Percentiles rank a stretch among this genome's conserved stretches.
phyloP scores from a whole-genome alignment of 2,329 filamentous ascomycete genomes.

The Verticillium zaregamsianum region DNA sequence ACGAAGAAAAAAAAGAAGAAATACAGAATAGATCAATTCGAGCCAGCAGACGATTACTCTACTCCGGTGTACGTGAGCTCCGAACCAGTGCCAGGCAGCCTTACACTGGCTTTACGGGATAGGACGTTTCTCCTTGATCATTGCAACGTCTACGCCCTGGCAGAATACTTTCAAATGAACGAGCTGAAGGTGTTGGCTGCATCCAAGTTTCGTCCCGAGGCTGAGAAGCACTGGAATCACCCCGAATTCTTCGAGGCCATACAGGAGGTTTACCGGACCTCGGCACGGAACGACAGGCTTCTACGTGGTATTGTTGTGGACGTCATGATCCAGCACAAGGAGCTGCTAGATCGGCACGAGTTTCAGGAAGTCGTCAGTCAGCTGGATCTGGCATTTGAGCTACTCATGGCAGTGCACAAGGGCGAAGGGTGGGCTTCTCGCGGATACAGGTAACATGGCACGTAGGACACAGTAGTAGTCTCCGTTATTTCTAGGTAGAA shows the following conservation, averaged over 20 bases:
- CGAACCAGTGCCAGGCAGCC: neutral
- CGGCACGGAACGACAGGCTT: neutral
- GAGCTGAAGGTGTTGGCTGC: neutral
- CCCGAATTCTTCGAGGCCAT: conserved; percentile 2
- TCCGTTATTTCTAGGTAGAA: no score
- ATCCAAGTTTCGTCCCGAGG: neutral
- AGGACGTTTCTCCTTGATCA: neutral
- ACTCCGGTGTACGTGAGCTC: neutral
- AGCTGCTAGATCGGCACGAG: neutral
- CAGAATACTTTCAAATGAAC: neutral
- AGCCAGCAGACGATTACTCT: neutral
- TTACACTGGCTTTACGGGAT: neutral
- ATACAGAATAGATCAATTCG: neutral
- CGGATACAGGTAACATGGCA: no score
- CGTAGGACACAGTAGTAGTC: no score
- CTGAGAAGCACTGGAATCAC: neutral
- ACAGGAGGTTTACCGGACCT: neutral
- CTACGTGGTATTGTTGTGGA: neutral
- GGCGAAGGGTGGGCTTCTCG: no score
- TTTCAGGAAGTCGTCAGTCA: neutral
- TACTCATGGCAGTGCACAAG: neutral
- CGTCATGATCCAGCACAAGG: neutral
- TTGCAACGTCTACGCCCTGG: neutral
- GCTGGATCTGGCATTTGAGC: neutral
- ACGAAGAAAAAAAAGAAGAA: neutral